Base-by-base conservation (phyloP, 495 filamentous ascomycete genomes). In the Lasiosphaeris hirsuta region DNA sequence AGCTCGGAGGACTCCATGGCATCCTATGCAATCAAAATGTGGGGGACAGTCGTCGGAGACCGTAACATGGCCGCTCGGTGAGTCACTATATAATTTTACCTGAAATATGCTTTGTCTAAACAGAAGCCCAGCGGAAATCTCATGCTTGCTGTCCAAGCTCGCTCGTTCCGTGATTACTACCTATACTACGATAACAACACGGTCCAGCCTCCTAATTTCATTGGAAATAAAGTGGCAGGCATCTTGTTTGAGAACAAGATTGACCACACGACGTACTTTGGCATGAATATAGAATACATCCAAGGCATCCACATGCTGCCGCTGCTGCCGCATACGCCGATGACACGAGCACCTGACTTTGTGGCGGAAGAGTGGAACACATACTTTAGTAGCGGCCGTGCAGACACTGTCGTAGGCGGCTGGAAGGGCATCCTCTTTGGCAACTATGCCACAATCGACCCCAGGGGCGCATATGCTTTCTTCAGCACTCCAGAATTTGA, bases 221-320 rank as follows among this genome's bases (percentile, higher is more conserved):
- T 89, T 34, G 80, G 74, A 8, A 98, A 98, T 73, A 91, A 87
- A 68, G 94, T 90, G 11, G 86, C 90, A 6, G 95, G 94, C 11
- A 96, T 98, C 67, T 69, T 97, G 7, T 98, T 97, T 67, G 94
- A 98, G 71, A 97, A 97, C 72, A 98, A 98, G 71, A 81, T 92
- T 43, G 90, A 97, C 68, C 94, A 97, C 70, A 89, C 87, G 8
- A 98, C 94, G 1, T 97, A 94, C 74, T 98, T 98, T 64, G 92
- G 92, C 9, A 66, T 68, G 51, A 86, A 90, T 55, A 75, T 82
- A 2, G 90, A 96, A 74, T 96, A 85, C 66, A 84, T 97, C 57
- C 87, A 98, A 72, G 94, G 88, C 50, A 97, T 98, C 56, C 94
- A 98, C 75, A 98, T 98, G 94, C 73, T 98, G 38, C 94, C 95